These are phyloP conservation scores for Colletotrichum caudatum DNA, from an alignment of 2,329 filamentous ascomycete genomes.

Conservation along the genomic window DNA sequence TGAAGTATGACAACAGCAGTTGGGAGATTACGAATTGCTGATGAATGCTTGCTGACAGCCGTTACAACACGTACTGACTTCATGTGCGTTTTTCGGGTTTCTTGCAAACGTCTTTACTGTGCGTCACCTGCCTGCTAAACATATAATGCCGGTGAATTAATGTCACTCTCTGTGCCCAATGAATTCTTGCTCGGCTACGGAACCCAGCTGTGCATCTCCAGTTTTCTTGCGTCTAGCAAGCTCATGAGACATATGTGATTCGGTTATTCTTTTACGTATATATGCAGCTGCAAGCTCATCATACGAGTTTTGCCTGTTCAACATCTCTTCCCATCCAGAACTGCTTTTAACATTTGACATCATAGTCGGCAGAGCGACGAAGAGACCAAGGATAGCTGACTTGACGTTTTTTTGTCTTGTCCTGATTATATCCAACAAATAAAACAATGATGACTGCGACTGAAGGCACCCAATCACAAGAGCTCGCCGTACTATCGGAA, in stretches of 20 bases:
- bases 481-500: not conserved
- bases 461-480: not conserved
- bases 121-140: not conserved
- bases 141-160: not conserved
- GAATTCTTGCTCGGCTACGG: conserved; percentile 1
- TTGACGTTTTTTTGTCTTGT: too few species aligned
- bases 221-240: not conserved
- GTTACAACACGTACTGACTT: not conserved
- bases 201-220: not conserved
- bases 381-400: not conserved
- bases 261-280: not conserved
- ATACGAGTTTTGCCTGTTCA: too few species aligned
- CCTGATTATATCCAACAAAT: not conserved
- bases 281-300: not conserved
- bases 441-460: conserved; percentile 5
- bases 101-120: not conserved
- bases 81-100: not conserved
- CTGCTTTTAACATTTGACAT: not conserved
- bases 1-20: not conserved
- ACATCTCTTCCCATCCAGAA: not conserved
- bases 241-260: not conserved
- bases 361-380: not conserved
- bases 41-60: not conserved
- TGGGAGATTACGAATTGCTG: conserved; percentile 1
- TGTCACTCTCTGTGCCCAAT: not conserved